A percentile compares a stretch with the other conserved stretches of the same genome.
These are phyloP conservation scores for Thalia dealbata DNA, from an alignment of 176 grass and related monocot genomes.

Conservation along the genomic window DNA sequence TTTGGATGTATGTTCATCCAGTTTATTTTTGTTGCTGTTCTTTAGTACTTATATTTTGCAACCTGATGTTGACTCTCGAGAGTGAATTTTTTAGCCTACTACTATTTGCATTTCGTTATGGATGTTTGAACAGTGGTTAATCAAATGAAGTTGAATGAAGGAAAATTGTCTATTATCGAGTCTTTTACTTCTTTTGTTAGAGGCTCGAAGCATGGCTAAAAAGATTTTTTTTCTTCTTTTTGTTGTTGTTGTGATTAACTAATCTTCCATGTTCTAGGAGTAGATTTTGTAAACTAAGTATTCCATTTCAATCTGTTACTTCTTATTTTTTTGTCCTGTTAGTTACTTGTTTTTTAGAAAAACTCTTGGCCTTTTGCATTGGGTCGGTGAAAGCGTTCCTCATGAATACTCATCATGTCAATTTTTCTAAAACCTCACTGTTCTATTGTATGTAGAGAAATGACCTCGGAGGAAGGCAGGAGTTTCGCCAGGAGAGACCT, in stretches of 20 bases:
- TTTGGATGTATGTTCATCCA: neutral
- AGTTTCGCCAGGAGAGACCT: slow-evolving; percentile 48
- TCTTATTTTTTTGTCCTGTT: neutral
- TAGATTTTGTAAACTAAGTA: neutral
- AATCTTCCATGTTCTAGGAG: too few relatives aligned
- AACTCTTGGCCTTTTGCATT: neutral
- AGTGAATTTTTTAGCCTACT: neutral
- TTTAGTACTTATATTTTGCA: neutral
- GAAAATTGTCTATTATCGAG: too few relatives aligned
- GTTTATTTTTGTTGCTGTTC: neutral
- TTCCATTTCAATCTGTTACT: too few relatives aligned
- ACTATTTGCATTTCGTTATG: too few relatives aligned
- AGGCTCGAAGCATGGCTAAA: neutral
- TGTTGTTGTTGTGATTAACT: neutral
- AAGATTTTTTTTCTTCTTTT: neutral
- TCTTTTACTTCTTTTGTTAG: neutral
- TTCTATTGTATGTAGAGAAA: slow-evolving; percentile 27
- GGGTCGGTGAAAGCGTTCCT: neutral
- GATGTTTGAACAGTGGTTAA: too few relatives aligned
- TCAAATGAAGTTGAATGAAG: too few relatives aligned
- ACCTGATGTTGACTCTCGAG: neutral
- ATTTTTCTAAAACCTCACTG: neutral
- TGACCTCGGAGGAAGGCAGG: slow-evolving; percentile 34
- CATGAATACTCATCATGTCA: neutral
- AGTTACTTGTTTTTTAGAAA: neutral